phyloP scores from a whole-genome alignment of 2,329 filamentous ascomycete genomes.

The Sclerotiophoma versabilis region DNA sequence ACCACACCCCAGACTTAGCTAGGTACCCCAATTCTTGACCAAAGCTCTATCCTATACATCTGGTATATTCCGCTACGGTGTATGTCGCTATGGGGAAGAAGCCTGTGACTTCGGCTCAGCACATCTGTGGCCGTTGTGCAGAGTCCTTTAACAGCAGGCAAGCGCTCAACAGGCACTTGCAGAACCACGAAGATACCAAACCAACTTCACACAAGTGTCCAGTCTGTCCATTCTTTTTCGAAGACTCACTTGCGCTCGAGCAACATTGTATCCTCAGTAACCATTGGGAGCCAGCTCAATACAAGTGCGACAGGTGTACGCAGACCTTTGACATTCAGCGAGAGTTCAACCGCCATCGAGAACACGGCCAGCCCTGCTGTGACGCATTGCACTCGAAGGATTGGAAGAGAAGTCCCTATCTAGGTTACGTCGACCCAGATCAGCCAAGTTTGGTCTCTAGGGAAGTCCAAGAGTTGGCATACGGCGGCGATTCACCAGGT shows the following conservation, averaged over 20 bases:
- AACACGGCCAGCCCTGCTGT: slow-evolving; percentile 21
- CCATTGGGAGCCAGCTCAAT: background rate
- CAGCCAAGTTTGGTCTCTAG: slow-evolving; percentile 7
- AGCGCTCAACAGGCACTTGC: slow-evolving; percentile 23
- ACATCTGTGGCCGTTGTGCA: slow-evolving; percentile 29
- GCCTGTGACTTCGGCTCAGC: background rate
- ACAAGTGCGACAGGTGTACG: slow-evolving; percentile 22
- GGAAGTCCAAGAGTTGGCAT: background rate
- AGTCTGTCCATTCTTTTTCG: slow-evolving; percentile 23
- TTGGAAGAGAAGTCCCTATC: slow-evolving; percentile 5
- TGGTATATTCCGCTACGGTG: background rate
- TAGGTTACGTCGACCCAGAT: slow-evolving; percentile 21
- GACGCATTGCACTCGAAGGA: slow-evolving; percentile 16
- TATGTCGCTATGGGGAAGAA: slow-evolving; percentile 1
- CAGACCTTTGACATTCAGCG: slow-evolving; percentile 16
- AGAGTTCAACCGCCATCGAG: slow-evolving; percentile 21
- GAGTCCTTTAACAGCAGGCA: slow-evolving; percentile 22
- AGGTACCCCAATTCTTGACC: background rate
- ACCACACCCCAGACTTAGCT: background rate
- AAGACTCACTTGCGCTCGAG: slow-evolving; percentile 29
- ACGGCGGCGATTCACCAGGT: slow-evolving; percentile 11
- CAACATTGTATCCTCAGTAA: slow-evolving; percentile 10
- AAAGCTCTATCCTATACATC: background rate
- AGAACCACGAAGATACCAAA: slow-evolving; percentile 16
- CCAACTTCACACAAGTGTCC: slow-evolving; percentile 13